Evolutionary conservation across 176 grass and related monocot genomes (phyloP), one percentile per base, ranked within the genome.

Genomic region (Pharus latifolius): DNA sequence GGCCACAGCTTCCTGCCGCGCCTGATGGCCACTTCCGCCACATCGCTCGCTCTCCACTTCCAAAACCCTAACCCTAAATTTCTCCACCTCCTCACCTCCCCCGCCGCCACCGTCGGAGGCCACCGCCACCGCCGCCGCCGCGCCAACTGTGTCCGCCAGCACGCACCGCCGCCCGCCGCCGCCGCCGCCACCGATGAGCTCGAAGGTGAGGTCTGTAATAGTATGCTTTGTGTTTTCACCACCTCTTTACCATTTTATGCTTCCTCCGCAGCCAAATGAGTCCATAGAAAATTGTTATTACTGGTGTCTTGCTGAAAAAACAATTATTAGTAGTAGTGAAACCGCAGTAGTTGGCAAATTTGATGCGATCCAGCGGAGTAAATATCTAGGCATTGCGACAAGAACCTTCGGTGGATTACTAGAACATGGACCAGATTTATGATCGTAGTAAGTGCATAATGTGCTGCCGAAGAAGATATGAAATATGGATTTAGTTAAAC

Each of bases 131-230:
- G 49, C 69, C 11, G 25, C 38, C 33, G 35, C 24, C 38, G 23
- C 33, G 68, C 68, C 24, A 30, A 14, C 34, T 44, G 69, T 35
- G 27, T 19, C 49, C 15, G 67, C 32, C 40, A 35, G 69, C 16
- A 2, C 40, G 10, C 18, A 16, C 23, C 51, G 24, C 35, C 51
- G 25, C 34, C 16, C 23, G 19, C 35, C 50, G 50, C 35, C 50
- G 49, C 33, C 49, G 49, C 20, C 50, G 15, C 35, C 35, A 9
- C 49, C 33, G 49, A 22, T 54, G 69, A 31, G 40, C 24, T 72
- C 22, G 51, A 72, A 72, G 69, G 69, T 72, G 69, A 72, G 69
- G 51, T 72, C 24, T 22, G 68, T 72, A n/a, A n/a, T n/a, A n/a
- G n/a, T n/a, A n/a, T n/a, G n/a, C n/a, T n/a, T n/a, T n/a, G 33